Percentiles rank a stretch among this genome's conserved stretches.
Evolutionary conservation across 768 basidiomycete genomes (phyloP).

Genomic region (Lepiota venenata): DNA sequence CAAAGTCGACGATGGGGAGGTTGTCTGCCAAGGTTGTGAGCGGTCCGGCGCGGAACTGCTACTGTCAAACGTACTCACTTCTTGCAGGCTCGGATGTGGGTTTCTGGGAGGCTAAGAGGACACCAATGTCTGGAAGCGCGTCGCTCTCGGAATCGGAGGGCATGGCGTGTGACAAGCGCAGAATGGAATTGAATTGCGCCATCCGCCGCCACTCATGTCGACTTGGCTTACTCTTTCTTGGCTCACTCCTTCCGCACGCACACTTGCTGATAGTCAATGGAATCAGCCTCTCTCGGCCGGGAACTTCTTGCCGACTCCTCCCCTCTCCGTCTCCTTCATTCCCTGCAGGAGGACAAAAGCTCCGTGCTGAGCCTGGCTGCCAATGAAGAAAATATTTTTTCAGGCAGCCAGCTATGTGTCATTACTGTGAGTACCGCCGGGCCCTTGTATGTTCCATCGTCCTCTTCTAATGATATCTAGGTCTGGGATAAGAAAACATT

Average conservation of each 20-base stretch:
- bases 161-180: too few species aligned
- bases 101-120: too few species aligned
- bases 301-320: conserved; percentile 40
- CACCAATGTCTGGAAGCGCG: too few species aligned
- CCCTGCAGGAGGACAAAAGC: conserved; percentile 63
- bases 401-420: conserved; percentile 74
- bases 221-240: neutral
- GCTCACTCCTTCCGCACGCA: neutral
- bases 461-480: conserved; percentile 31
- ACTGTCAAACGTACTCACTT: too few species aligned
- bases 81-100: too few species aligned
- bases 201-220: too few species aligned
- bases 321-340: conserved; percentile 57
- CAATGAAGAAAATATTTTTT: conserved; percentile 71
- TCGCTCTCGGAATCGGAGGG: too few species aligned
- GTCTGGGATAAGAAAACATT: conserved; percentile 83
- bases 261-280: conserved; percentile 14
- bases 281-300: conserved; percentile 57
- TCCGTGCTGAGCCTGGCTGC: conserved; percentile 78
- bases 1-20: neutral
- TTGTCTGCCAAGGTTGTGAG: too few species aligned
- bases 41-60: too few species aligned
- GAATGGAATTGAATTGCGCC: too few species aligned
- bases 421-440: conserved; percentile 58
- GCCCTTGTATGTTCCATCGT: neutral